Evolutionary conservation across 106 monocot species (phyloP).

Genomic region (Narthecium ossifragum): DNA sequence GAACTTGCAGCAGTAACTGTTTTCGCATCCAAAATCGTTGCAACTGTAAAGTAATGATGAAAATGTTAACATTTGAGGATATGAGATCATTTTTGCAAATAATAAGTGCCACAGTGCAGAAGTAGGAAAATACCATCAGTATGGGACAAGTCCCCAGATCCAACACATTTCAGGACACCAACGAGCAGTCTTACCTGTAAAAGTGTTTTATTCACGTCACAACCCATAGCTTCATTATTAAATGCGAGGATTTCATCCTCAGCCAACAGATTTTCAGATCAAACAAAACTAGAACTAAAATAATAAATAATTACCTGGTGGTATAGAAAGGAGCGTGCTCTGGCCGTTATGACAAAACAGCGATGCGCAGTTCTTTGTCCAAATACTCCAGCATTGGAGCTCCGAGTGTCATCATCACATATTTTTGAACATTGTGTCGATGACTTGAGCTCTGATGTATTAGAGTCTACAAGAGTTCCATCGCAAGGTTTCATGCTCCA

Average conservation of each 20-base stretch:
- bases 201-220: not conserved
- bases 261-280: not conserved
- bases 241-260: not conserved
- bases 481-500: constrained; percentile 15
- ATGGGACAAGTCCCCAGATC: constrained; percentile 51
- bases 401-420: constrained; percentile 4
- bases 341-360: constrained; percentile 74
- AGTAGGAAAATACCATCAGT: constrained; percentile 45
- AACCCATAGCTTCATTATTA: not conserved
- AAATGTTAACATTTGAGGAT: not conserved
- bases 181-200: constrained; percentile 91
- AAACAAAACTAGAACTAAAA: not conserved
- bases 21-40: constrained; percentile 77
- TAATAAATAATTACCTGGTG: constrained; percentile 45
- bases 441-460: constrained; percentile 17
- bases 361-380: constrained; percentile 58
- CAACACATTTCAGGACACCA: constrained; percentile 84
- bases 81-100: not conserved
- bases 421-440: constrained; percentile 9
- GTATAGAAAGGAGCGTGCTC: constrained; percentile 77
- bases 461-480: constrained; percentile 8
- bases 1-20: constrained; percentile 59
- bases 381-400: constrained; percentile 26
- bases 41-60: constrained; percentile 32
- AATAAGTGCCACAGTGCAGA: not conserved